These are phyloP conservation scores for Glonium stellatum DNA, from an alignment of 495 filamentous ascomycete genomes.

Conservation along the genomic window DNA sequence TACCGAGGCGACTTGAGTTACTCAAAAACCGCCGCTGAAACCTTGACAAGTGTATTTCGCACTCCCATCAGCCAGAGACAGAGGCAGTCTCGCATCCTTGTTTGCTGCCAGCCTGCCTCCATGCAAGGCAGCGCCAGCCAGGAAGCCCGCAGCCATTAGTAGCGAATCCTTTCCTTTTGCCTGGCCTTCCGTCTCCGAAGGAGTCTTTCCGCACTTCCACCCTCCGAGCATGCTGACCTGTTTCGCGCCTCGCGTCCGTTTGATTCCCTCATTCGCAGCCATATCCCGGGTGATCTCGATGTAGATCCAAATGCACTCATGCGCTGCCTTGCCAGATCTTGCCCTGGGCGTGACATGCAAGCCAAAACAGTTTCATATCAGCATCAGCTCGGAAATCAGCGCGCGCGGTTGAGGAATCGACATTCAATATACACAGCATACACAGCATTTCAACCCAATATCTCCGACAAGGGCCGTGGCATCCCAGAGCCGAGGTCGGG, in stretches of 20 bases:
- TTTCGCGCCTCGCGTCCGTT: background rate
- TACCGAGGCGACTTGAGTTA: background rate
- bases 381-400: conserved; percentile 1
- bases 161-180: conserved; percentile 1
- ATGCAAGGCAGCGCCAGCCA: conserved; percentile 12
- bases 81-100: conserved; percentile 7
- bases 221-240: background rate
- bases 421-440: background rate
- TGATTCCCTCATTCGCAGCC: background rate
- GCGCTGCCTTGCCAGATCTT: conserved; percentile 3
- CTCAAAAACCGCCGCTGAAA: background rate
- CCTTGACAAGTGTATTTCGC: conserved; percentile 1
- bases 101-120: conserved; percentile 2
- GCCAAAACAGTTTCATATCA: conserved; percentile 6
- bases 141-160: background rate
- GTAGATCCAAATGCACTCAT: conserved; percentile 6
- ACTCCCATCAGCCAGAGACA: background rate
- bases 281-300: conserved; percentile 6
- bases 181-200: conserved; percentile 3
- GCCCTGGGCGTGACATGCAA: background rate
- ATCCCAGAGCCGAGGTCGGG: conserved; percentile 1
- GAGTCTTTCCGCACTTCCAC: background rate
- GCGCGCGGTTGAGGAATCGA: background rate
- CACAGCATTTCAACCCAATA: background rate
- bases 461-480: background rate